Evolutionary conservation across 2,329 filamentous ascomycete species (phyloP).

Genomic region (Colletotrichum sp.): DNA sequence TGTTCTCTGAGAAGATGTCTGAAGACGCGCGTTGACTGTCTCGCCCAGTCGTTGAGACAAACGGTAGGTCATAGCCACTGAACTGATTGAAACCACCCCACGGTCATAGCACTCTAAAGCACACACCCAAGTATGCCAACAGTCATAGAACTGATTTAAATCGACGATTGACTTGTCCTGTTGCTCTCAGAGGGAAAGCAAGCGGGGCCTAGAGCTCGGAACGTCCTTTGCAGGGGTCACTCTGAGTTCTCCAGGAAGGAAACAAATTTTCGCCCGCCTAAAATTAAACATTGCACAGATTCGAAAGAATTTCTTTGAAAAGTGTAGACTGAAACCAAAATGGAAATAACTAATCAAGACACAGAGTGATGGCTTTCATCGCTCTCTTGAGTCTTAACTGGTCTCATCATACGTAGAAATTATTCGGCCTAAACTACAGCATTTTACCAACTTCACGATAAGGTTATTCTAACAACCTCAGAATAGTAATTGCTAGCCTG

Average conservation of each 20-base stretch:
- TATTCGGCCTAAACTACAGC: rapidly evolving
- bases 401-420: not conserved
- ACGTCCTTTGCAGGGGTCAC: not conserved
- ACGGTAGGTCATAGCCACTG: not conserved
- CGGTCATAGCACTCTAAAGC: not conserved
- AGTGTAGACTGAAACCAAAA: not conserved
- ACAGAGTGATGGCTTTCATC: not conserved
- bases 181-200: not conserved
- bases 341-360: rapidly evolving
- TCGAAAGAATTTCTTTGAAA: rapidly evolving
- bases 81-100: not conserved
- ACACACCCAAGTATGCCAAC: not conserved
- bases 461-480: not conserved
- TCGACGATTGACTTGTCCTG: not conserved
- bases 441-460: not conserved
- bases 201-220: not conserved
- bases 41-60: not conserved
- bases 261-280: rapidly evolving
- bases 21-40: not conserved
- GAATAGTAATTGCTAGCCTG: rapidly evolving
- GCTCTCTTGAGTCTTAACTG: rapidly evolving
- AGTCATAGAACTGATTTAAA: rapidly evolving
- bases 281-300: not conserved
- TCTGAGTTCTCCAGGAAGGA: not conserved
- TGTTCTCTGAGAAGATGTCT: not conserved